Evolutionary conservation across 441 rosid genomes (phyloP).

Genomic region (Eruca vesicaria): DNA sequence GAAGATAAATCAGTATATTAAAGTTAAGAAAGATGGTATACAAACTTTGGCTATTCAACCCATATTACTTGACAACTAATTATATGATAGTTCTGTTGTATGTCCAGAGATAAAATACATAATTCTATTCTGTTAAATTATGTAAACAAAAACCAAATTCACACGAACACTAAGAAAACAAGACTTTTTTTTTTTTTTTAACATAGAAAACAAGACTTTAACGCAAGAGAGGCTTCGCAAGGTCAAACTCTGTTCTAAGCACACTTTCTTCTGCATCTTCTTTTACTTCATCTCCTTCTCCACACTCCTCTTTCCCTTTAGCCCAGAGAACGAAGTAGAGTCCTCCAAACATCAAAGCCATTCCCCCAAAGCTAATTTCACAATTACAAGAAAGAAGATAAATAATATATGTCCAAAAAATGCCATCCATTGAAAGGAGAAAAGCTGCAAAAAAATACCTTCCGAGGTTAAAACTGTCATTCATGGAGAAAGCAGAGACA

Average conservation of each 20-base stretch:
- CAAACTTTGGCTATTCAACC: background rate
- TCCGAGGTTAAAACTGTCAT: constrained; percentile 60
- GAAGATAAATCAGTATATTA: background rate
- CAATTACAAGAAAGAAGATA: background rate
- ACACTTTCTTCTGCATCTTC: constrained; percentile 34
- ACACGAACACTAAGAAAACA: background rate
- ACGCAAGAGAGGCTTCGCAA: constrained; percentile 67
- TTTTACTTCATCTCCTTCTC: constrained; percentile 29
- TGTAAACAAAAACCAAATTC: constrained; percentile 6
- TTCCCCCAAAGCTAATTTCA: constrained; percentile 46
- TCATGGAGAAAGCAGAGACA: constrained; percentile 58
- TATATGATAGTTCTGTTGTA: background rate
- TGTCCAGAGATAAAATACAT: background rate
- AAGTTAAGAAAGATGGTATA: background rate
- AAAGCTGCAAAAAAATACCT: constrained; percentile 44
- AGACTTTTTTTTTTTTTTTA: too few relatives aligned
- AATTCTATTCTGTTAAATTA: background rate
- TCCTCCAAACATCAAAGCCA: constrained; percentile 77
- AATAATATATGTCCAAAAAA: background rate
- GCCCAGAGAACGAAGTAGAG: constrained; percentile 90
- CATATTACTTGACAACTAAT: background rate
- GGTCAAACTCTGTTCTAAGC: constrained; percentile 41
- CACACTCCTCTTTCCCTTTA: constrained; percentile 68
- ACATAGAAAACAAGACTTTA: background rate
- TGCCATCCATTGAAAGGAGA: background rate